Evolutionary conservation across 768 basidiomycete genomes (phyloP).

Genomic region (Hebeloma cylindrosporum): DNA sequence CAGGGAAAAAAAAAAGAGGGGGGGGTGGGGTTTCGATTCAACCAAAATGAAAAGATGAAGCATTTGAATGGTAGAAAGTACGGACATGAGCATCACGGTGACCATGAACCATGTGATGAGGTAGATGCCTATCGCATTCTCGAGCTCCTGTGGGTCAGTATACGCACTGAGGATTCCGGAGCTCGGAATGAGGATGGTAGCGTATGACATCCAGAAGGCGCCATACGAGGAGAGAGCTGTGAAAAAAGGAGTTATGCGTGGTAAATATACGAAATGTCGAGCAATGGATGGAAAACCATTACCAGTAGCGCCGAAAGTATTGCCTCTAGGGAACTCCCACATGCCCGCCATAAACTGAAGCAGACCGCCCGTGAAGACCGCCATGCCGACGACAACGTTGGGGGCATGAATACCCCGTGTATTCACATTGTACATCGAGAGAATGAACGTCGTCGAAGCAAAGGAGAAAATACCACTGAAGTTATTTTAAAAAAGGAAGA

Average conservation of each 20-base stretch:
- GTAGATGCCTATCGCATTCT: constrained; percentile 65
- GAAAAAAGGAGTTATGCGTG: background rate
- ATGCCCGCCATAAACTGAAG: constrained; percentile 79
- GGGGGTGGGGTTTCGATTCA: background rate
- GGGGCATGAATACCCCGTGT: constrained; percentile 48
- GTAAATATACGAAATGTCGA: background rate
- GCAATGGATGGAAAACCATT: background rate
- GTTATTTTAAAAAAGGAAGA: background rate
- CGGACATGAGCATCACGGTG: constrained; percentile 63
- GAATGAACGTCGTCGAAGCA: constrained; percentile 59
- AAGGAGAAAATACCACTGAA: constrained; percentile 39
- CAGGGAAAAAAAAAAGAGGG: background rate
- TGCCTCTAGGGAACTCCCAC: constrained; percentile 69
- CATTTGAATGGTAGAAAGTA: constrained; percentile 10
- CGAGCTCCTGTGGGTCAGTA: constrained; percentile 37
- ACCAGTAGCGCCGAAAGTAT: constrained; percentile 66
- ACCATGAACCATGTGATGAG: constrained; percentile 67
- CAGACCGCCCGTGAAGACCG: constrained; percentile 72
- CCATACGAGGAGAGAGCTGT: constrained; percentile 73
- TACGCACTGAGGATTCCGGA: constrained; percentile 59
- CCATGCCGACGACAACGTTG: constrained; percentile 77
- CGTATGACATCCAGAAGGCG: constrained; percentile 80
- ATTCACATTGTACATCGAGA: constrained; percentile 65
- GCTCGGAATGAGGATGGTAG: constrained; percentile 64
- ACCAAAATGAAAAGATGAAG: background rate